phyloP scores from a whole-genome alignment of 306 rosid species.

The Sechiopsis laciniata region DNA sequence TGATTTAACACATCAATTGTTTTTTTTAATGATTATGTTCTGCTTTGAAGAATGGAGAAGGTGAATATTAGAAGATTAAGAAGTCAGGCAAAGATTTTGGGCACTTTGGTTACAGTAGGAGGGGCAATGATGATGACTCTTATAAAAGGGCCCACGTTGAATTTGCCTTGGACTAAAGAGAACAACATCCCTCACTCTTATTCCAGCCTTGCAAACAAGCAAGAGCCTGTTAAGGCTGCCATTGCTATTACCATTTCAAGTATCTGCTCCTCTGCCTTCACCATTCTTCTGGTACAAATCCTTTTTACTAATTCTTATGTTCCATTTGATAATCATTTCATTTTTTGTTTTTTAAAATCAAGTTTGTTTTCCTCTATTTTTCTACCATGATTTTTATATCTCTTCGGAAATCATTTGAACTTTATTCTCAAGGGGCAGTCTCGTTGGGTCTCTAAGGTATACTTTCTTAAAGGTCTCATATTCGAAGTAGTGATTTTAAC shows the following conservation, averaged over 20 bases:
- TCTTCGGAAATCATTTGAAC: too few species aligned
- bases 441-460: too few species aligned
- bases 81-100: conserved; percentile 68
- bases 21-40: neutral
- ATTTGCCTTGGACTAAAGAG: conserved; percentile 52
- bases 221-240: conserved; percentile 46
- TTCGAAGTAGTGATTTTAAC: too few species aligned
- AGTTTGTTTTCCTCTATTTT: too few species aligned
- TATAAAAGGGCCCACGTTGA: conserved; percentile 61
- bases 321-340: too few species aligned
- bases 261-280: conserved; percentile 14
- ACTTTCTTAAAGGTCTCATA: too few species aligned
- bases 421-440: too few species aligned
- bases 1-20: neutral
- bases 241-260: conserved; percentile 16
- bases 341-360: too few species aligned
- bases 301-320: neutral
- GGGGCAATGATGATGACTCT: conserved; percentile 89
- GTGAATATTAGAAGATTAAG: conserved; percentile 57
- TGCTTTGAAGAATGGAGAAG: conserved; percentile 63
- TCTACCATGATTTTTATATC: too few species aligned
- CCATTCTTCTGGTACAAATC: conserved; percentile 19
- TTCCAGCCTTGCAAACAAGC: conserved; percentile 31
- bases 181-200: conserved; percentile 22
- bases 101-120: conserved; percentile 70